Conservation (phyloP, 1,139 yeast genomes). For the Blastobotrys niveus region DNA sequence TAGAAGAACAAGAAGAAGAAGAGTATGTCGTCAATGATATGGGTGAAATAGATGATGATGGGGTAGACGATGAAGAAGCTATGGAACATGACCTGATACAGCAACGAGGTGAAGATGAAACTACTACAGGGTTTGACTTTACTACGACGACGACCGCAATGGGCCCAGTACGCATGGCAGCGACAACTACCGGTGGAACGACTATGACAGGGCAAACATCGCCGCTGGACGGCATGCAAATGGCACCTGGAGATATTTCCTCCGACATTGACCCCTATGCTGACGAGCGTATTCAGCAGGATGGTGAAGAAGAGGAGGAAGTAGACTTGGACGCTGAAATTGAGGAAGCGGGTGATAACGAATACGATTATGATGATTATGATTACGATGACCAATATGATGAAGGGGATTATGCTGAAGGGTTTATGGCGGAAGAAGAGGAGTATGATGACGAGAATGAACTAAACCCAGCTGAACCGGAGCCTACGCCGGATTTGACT, state of each 20-base stretch:
- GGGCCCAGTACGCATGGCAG: conserved; percentile 1
- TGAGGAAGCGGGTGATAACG: conserved; percentile 24
- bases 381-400: conserved; percentile 22
- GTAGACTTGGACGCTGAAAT: conserved; percentile 22
- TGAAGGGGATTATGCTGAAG: conserved; percentile 17
- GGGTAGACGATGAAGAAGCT: conserved; percentile 18
- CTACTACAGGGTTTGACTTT: conserved; percentile 23
- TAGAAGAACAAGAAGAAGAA: conserved; percentile 20
- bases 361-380: conserved; percentile 14
- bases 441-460: conserved; percentile 17
- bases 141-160: background rate
- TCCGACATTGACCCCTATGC: no score
- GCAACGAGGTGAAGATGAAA: conserved; percentile 18
- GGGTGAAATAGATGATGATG: conserved; percentile 20
- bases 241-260: no score
- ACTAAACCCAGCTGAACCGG: background rate
- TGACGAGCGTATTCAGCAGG: background rate
- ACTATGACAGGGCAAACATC: no score
- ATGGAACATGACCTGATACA: conserved; percentile 13
- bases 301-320: conserved; percentile 12
- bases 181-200: no score
- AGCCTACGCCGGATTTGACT: background rate
- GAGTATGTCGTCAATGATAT: no score
- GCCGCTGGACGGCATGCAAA: no score
- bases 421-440: conserved; percentile 17